Evolutionary conservation across 176 grass and related monocot genomes (phyloP), one percentile per base, ranked within the genome.

Genomic region (Bromus sterilis): DNA sequence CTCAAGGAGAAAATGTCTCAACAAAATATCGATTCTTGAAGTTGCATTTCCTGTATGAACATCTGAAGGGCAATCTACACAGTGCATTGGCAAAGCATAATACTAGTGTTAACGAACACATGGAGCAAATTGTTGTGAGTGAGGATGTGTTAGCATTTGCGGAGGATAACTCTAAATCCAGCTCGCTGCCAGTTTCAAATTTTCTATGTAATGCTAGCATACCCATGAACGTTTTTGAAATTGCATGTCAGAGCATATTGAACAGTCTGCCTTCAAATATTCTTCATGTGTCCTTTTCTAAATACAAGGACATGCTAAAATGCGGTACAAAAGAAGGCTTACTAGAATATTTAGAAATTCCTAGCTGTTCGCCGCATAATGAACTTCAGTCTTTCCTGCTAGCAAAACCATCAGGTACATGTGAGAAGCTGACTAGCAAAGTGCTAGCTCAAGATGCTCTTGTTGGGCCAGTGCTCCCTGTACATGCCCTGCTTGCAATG

Each of bases 171-270:
- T 76, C 81, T 78, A 80, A 35, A 63, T 76, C 72, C 53, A 81
- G 56, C 34, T 51, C 37, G 37, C 74, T 11, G 57, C 66, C 92
- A 20, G 21, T 89, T 78, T 95, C 84, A 74, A 66, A 86, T 90
- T 87, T 98, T 33, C 34, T 91, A 74, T 70, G 81, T 82, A 90
- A 95, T 86, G 84, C 80, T 63, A 88, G 81, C 48, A 61, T 80
- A 20, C 93, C 92, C 20, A 81, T 91, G 72, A 98, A 88, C 83
- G 79, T 95, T 84, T 90, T 89, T 32, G 93, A 98, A 95, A 84
- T 93, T 67, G 89, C 88, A 80, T 89, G 84, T 67, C 84, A 85
- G 60, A 93, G 82, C 75, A 77, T 86, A 77, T 86, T 98, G 77
- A 89, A 83, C 78, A 56, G 76, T 56, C 84, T 98, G 64, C 80